Conservation (phyloP, 495 filamentous ascomycete species). For the Talaromyces thailandensis region DNA sequence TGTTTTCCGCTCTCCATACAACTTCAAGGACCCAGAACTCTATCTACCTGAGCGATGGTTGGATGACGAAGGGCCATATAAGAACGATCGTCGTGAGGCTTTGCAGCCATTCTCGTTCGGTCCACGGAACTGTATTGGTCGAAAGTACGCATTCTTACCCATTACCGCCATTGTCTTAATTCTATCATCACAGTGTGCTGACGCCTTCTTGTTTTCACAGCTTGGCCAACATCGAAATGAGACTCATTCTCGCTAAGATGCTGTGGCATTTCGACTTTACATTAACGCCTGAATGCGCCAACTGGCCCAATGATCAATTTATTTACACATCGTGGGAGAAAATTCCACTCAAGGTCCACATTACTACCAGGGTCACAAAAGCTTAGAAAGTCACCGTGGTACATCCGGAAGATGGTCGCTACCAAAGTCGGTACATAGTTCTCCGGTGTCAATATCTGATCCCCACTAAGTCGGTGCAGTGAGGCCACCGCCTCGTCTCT, state of each 20-base stretch:
- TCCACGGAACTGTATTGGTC: constrained; percentile 29
- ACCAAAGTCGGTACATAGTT: not conserved
- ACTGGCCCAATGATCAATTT: constrained; percentile 44
- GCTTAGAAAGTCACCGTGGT: not conserved
- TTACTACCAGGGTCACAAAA: constrained; percentile 11
- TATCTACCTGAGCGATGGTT: constrained; percentile 43
- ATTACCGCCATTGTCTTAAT: not conserved
- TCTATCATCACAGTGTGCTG: not conserved
- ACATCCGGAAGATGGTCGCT: not conserved
- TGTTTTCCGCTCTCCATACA: constrained; percentile 23
- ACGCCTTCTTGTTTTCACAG: constrained; percentile 6
- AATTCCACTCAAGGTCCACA: constrained; percentile 29
- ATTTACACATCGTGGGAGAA: constrained; percentile 40
- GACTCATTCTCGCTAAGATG: constrained; percentile 11
- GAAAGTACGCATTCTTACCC: constrained; percentile 17
- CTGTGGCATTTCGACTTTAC: constrained; percentile 18
- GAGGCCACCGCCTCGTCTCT: not conserved
- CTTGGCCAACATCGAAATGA: constrained; percentile 45
- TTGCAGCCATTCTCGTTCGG: constrained; percentile 33
- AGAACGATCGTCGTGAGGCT: constrained; percentile 14
- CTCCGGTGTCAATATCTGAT: not conserved
- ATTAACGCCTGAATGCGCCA: constrained; percentile 17
- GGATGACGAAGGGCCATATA: constrained; percentile 14
- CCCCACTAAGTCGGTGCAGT: not conserved
- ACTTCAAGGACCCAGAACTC: constrained; percentile 28